These are phyloP conservation scores for Daucus carota DNA, from an alignment of 129 eudicot species.

Conservation along the genomic window DNA sequence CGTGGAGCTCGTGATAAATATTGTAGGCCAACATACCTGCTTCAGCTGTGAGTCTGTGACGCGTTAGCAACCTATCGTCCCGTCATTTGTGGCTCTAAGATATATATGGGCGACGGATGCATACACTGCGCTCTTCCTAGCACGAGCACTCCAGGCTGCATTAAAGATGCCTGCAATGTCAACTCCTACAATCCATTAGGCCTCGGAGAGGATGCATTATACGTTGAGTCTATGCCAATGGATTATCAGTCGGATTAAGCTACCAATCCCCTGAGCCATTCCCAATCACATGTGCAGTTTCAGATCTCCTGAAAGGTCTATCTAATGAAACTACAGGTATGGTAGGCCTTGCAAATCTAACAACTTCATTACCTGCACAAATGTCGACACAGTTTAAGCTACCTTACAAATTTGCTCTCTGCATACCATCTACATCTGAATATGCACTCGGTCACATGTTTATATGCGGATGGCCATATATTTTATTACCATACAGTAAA, in stretches of 20 bases:
- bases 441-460: slow-evolving; percentile 34
- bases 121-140: too few species aligned
- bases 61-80: too few species aligned
- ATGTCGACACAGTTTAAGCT: slow-evolving; percentile 26
- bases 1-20: too few species aligned
- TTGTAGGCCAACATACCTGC: too few species aligned
- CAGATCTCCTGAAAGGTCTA: slow-evolving; percentile 17
- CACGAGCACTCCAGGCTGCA: too few species aligned
- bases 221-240: neutral
- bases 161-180: too few species aligned
- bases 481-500: slow-evolving; percentile 14
- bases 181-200: too few species aligned
- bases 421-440: slow-evolving; percentile 32
- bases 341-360: slow-evolving; percentile 32
- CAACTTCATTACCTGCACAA: slow-evolving; percentile 23
- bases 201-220: too few species aligned
- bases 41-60: too few species aligned
- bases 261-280: neutral
- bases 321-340: slow-evolving; percentile 28
- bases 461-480: slow-evolving; percentile 38
- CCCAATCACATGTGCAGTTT: slow-evolving; percentile 16
- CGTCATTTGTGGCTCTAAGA: too few species aligned
- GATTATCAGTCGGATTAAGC: neutral
- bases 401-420: slow-evolving; percentile 24
- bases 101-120: too few species aligned